Conservation (phyloP, 2,329 filamentous ascomycete species). For the Daldinia sp. region DNA sequence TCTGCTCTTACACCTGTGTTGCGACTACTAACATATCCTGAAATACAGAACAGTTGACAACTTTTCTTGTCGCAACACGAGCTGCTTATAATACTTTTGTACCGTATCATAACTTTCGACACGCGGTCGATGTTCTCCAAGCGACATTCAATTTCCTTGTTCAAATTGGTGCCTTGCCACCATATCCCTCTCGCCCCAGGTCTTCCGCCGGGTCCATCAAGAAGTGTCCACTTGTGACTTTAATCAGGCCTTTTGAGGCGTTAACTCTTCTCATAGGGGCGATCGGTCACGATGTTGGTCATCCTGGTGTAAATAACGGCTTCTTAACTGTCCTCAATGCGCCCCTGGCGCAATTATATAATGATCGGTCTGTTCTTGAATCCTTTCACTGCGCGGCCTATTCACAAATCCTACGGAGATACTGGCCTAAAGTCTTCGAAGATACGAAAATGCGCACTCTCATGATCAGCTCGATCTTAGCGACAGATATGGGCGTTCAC, state of each 20-base stretch:
- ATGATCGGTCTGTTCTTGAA: constrained; percentile 95
- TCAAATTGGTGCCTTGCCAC: constrained; percentile 79
- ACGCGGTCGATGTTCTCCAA: constrained; percentile 95
- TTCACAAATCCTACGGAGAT: constrained; percentile 90
- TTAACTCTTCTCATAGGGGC: constrained; percentile 91
- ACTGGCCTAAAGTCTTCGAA: constrained; percentile 88
- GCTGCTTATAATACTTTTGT: constrained; percentile 97
- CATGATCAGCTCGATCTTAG: constrained; percentile 97
- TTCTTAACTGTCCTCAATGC: constrained; percentile 94
- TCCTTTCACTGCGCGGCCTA: constrained; percentile 98
- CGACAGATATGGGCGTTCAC: constrained; percentile 97
- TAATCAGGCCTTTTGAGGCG: constrained; percentile 89
- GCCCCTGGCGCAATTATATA: constrained; percentile 93
- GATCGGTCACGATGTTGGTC: constrained; percentile 98
- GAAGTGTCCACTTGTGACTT: constrained; percentile 75
- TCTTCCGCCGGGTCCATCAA: constrained; percentile 49
- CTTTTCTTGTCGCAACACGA: constrained; percentile 88
- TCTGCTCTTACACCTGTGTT: constrained; percentile 34
- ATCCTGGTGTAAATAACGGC: constrained; percentile 97
- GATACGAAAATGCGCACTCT: constrained; percentile 84
- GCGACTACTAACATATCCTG: constrained; percentile 55
- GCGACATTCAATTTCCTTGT: constrained; percentile 92
- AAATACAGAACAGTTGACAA: constrained; percentile 78
- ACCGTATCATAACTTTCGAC: constrained; percentile 97
- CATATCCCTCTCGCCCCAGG: constrained; percentile 65